These are phyloP conservation scores for Xerocomellus dryophilus DNA, from an alignment of 768 basidiomycete species.

Conservation along the genomic window DNA sequence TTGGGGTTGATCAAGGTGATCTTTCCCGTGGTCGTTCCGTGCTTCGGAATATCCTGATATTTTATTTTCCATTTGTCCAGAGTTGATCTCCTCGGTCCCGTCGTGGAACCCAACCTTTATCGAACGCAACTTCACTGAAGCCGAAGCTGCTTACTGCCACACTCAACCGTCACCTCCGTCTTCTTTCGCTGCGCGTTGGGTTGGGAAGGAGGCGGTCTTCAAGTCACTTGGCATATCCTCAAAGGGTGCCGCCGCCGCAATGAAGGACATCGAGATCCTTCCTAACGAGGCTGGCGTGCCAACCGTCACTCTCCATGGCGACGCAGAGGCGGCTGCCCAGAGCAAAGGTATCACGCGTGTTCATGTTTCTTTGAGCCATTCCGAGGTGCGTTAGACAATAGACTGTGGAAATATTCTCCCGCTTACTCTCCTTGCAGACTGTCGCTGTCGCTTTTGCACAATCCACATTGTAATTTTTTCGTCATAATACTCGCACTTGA, in stretches of 20 bases:
- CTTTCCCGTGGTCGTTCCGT: neutral
- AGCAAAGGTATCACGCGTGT: constrained; percentile 71
- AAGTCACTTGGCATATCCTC: constrained; percentile 89
- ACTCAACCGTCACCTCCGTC: constrained; percentile 82
- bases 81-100: constrained; percentile 90
- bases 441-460: constrained; percentile 88
- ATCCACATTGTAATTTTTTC: constrained; percentile 39
- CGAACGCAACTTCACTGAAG: constrained; percentile 87
- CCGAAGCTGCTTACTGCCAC: constrained; percentile 82
- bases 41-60: constrained; percentile 3
- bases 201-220: constrained; percentile 95
- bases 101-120: constrained; percentile 86
- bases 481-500: neutral
- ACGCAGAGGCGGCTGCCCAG: constrained; percentile 71
- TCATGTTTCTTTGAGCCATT: constrained; percentile 87
- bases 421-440: constrained; percentile 44
- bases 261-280: constrained; percentile 97
- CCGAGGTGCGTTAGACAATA: constrained; percentile 61
- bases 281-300: constrained; percentile 78
- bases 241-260: constrained; percentile 89
- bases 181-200: constrained; percentile 97
- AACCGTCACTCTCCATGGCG: constrained; percentile 70
- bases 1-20: constrained; percentile 90
- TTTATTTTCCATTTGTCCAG: constrained; percentile 37
- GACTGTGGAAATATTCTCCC: neutral